phyloP scores from a whole-genome alignment of 352 stramenopile species.

The Globisporangium orthogonon region DNA sequence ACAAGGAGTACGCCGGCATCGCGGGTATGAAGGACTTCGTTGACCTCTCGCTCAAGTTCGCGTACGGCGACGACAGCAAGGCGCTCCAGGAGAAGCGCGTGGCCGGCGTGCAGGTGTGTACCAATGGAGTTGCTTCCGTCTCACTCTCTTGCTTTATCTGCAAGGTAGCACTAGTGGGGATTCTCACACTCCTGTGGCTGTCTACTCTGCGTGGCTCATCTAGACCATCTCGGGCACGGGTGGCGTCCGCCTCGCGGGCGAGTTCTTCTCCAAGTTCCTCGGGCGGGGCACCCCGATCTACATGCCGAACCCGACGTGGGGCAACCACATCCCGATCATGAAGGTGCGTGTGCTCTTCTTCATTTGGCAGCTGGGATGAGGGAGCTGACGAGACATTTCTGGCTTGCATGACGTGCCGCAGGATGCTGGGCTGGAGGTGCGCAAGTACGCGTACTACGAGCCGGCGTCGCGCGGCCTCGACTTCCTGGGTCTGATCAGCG shows the following conservation, averaged over 20 bases:
- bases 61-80: slow-evolving; percentile 93
- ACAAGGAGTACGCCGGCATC: slow-evolving; percentile 99
- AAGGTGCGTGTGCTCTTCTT: slow-evolving; percentile 15
- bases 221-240: slow-evolving; percentile 98
- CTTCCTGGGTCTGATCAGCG: slow-evolving; percentile 92
- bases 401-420: not conserved
- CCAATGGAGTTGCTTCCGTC: not conserved
- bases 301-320: slow-evolving; percentile 98
- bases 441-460: slow-evolving; percentile 84
- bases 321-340: slow-evolving; percentile 97
- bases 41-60: slow-evolving; percentile 93
- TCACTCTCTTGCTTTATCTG: not conserved
- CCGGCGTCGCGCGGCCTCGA: slow-evolving; percentile 84
- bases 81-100: slow-evolving; percentile 90
- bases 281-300: slow-evolving; percentile 91
- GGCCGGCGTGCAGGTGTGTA: slow-evolving; percentile 87
- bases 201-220: not conserved
- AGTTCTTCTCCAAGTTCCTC: slow-evolving; percentile 92
- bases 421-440: slow-evolving; percentile 77
- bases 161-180: not conserved
- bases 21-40: slow-evolving; percentile 95
- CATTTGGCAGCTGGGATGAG: not conserved
- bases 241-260: slow-evolving; percentile 93
- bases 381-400: not conserved
- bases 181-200: not conserved